A percentile compares a stretch with the other conserved stretches of the same genome.
These are phyloP conservation scores for Podila epicladia DNA, from an alignment of 192 early-diverging fungal genomes.

Conservation along the genomic window DNA sequence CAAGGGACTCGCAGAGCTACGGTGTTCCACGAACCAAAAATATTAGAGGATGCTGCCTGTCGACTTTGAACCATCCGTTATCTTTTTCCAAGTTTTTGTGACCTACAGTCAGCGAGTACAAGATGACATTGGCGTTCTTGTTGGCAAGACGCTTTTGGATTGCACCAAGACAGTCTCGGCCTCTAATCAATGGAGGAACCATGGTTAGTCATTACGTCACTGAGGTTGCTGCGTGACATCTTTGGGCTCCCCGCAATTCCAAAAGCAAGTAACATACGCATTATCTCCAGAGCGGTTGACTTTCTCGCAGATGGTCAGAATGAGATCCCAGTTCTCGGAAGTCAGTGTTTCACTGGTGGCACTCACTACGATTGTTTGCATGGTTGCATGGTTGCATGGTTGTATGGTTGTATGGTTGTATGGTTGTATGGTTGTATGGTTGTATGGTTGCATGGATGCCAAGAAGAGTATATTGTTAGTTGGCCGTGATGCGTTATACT, in stretches of 20 bases:
- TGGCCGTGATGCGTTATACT: too few species aligned
- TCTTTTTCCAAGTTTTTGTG: neutral
- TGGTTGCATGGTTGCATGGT: neutral
- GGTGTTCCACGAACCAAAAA: neutral
- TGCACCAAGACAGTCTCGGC: slow-evolving; percentile 73
- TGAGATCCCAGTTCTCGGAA: slow-evolving; percentile 92
- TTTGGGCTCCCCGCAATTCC: neutral
- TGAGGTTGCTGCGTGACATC: neutral
- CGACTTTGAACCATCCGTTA: neutral
- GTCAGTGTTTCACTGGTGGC: slow-evolving; percentile 95
- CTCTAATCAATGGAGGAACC: slow-evolving; percentile 50
- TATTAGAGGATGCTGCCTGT: neutral
- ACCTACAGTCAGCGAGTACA: slow-evolving; percentile 71
- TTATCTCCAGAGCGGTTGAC: slow-evolving; percentile 61
- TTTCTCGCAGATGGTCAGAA: slow-evolving; percentile 77
- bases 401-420: too few species aligned
- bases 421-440: too few species aligned
- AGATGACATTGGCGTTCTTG: slow-evolving; percentile 86
- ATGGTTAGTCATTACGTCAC: neutral
- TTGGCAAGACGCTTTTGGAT: slow-evolving; percentile 77
- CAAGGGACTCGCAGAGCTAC: slow-evolving; percentile 85
- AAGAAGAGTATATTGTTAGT: neutral
- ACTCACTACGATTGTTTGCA: slow-evolving; percentile 56
- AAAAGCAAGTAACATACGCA: slow-evolving; percentile 37
- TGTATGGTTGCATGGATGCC: neutral